Conservation (phyloP, 1,284 basidiomycete species). For the Fomitopsis palustris region DNA sequence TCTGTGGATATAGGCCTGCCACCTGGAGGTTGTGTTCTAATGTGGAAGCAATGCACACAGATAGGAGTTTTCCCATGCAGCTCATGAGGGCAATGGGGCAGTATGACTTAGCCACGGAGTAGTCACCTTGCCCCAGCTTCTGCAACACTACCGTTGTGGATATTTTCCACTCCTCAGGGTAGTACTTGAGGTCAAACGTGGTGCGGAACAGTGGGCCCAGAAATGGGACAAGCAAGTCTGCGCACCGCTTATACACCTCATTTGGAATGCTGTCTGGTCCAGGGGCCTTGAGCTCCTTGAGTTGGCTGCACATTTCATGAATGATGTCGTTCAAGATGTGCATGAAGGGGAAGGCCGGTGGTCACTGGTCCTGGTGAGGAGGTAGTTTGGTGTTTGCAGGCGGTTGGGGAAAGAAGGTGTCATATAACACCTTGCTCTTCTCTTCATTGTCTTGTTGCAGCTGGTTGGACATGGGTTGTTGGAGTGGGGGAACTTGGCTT, state of each 20-base stretch:
- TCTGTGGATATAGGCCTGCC: constrained; percentile 20
- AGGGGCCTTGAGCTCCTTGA: constrained; percentile 33
- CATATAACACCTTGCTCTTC: constrained; percentile 25
- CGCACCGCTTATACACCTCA: constrained; percentile 24
- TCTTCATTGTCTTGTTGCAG: constrained; percentile 17
- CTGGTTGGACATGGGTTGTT: background rate
- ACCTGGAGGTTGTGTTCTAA: too few species aligned
- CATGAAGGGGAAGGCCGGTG: constrained; percentile 13
- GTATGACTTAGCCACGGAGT: too few species aligned
- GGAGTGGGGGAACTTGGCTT: constrained; percentile 29
- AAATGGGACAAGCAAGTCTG: constrained; percentile 21
- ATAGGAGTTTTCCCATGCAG: too few species aligned
- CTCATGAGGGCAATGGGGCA: too few species aligned
- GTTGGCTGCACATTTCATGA: constrained; percentile 1
- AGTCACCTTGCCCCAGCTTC: too few species aligned
- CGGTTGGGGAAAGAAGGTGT: constrained; percentile 29
- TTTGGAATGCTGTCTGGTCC: constrained; percentile 24
- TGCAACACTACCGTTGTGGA: too few species aligned
- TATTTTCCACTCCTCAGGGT: constrained; percentile 26
- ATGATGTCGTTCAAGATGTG: constrained; percentile 22
- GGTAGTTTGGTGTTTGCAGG: too few species aligned
- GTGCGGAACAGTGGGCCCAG: constrained; percentile 29
- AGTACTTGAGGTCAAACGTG: constrained; percentile 22
- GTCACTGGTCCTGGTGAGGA: too few species aligned
- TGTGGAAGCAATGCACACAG: too few species aligned